phyloP scores from a whole-genome alignment of 495 filamentous ascomycete genomes.

The Tuber melanosporum region DNA sequence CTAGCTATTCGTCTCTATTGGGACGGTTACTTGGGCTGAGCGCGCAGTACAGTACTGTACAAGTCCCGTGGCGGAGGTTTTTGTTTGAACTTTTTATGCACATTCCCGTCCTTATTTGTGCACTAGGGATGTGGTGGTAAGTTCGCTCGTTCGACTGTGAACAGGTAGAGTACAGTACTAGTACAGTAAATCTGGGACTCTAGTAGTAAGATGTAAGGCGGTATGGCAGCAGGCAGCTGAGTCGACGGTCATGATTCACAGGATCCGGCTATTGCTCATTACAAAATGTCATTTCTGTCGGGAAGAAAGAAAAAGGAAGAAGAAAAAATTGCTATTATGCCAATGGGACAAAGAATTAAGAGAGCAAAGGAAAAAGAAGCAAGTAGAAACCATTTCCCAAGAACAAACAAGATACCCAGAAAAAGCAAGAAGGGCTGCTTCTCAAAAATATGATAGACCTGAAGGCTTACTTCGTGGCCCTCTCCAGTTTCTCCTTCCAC shows the following conservation, averaged over 20 bases:
- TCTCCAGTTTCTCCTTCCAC: conserved; percentile 65
- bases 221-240: not conserved
- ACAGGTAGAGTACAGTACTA: not conserved
- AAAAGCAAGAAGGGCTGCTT: not conserved
- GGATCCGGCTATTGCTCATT: not conserved
- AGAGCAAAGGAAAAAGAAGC: not conserved
- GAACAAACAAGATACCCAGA: not conserved
- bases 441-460: not conserved
- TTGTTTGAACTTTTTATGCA: not conserved
- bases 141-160: not conserved
- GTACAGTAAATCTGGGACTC: not conserved
- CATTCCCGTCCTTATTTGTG: not conserved
- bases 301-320: not conserved
- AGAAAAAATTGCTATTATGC: not conserved
- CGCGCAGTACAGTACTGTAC: not conserved
- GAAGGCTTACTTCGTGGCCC: not conserved
- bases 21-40: not conserved
- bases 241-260: not conserved
- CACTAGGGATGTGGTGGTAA: not conserved
- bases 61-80: not conserved
- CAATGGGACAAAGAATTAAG: not conserved
- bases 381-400: not conserved
- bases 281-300: not conserved
- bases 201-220: not conserved
- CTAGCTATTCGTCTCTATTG: not conserved